These are phyloP conservation scores for Tricholoma terreum DNA, from an alignment of 768 basidiomycete species.

Conservation along the genomic window DNA sequence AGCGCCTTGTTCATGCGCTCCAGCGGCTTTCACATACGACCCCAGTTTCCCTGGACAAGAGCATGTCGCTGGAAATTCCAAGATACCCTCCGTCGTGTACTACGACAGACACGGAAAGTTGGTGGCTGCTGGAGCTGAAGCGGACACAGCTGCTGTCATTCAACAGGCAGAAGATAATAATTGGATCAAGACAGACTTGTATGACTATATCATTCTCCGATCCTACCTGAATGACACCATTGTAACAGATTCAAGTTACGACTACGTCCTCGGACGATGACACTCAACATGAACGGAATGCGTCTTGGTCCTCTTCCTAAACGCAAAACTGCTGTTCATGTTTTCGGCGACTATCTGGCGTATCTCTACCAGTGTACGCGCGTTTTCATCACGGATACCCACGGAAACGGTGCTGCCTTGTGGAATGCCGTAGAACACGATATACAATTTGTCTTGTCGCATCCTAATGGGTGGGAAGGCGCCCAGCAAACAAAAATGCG, in stretches of 20 bases:
- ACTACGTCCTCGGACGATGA: conserved; percentile 73
- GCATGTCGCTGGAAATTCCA: conserved; percentile 81
- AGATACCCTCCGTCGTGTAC: conserved; percentile 77
- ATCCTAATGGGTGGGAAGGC: conserved; percentile 83
- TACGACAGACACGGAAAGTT: conserved; percentile 65
- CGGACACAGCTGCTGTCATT: conserved; percentile 54
- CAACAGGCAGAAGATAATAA: conserved; percentile 74
- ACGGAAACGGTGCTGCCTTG: conserved; percentile 66
- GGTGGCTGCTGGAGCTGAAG: conserved; percentile 76
- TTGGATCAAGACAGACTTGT: conserved; percentile 79
- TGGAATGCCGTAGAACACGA: conserved; percentile 71
- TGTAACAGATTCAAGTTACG: conserved; percentile 71
- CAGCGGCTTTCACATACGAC: background rate
- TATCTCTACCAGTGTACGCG: conserved; percentile 75
- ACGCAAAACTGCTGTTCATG: conserved; percentile 66
- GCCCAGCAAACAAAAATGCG: conserved; percentile 79
- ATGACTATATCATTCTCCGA: conserved; percentile 25
- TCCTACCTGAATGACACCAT: background rate
- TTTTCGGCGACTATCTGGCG: conserved; percentile 76
- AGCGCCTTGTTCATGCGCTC: conserved; percentile 12
- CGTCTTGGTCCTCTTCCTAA: conserved; percentile 64
- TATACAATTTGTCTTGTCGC: conserved; percentile 72
- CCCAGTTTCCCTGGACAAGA: conserved; percentile 79
- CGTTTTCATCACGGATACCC: conserved; percentile 76
- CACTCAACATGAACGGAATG: conserved; percentile 83